Conservation (phyloP, 176 grass and related monocot genomes). For the Poa pratensis region DNA sequence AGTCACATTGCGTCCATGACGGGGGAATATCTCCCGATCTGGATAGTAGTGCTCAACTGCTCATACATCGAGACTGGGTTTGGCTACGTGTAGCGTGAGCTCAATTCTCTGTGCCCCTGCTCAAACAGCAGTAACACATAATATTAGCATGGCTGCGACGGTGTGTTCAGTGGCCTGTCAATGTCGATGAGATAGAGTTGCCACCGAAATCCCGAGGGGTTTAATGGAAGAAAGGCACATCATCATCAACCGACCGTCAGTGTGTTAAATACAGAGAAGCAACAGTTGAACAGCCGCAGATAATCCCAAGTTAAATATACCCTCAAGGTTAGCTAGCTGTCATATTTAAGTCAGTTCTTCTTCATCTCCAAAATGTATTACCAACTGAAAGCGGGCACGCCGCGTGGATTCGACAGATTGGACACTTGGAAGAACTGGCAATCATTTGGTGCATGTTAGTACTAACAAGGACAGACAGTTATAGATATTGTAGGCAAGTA, state of each 20-base stretch:
- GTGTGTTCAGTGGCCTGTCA: not conserved
- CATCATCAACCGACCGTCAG: not conserved
- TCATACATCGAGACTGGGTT: too few relatives aligned
- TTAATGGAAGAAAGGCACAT: not conserved
- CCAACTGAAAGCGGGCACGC: not conserved
- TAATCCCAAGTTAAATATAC: not conserved
- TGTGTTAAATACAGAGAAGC: not conserved
- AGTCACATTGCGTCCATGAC: slow-evolving; percentile 24
- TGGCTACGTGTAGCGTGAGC: not conserved
- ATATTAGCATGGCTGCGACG: not conserved
- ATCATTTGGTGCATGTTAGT: not conserved
- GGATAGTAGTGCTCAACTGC: not conserved
- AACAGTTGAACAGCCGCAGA: not conserved
- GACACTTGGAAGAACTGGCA: not conserved
- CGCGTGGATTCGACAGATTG: not conserved
- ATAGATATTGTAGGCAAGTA: not conserved
- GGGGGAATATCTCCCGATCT: slow-evolving; percentile 29
- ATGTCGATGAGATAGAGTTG: not conserved
- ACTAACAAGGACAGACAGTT: not conserved
- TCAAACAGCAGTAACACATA: not conserved
- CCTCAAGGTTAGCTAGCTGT: slow-evolving; percentile 6
- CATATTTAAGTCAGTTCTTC: not conserved
- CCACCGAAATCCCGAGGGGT: not conserved
- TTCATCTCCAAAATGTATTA: not conserved
- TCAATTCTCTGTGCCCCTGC: not conserved